A percentile compares a stretch with the other conserved stretches of the same genome.
Evolutionary conservation across 441 rosid genomes (phyloP).

Genomic region (Syzygium malaccense): DNA sequence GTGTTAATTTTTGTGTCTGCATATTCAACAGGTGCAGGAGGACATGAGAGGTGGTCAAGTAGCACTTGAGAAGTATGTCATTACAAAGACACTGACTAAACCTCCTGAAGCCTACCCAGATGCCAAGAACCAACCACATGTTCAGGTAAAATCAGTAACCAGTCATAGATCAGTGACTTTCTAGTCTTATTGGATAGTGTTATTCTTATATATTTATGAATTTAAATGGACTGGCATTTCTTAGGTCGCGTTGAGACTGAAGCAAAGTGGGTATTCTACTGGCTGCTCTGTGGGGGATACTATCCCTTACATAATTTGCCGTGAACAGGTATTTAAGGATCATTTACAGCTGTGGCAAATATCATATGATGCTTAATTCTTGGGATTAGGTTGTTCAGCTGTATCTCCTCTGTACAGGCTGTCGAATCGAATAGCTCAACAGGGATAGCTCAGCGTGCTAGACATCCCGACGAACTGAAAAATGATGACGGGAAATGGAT

Average conservation of each 20-base stretch:
- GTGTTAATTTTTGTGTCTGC: background rate
- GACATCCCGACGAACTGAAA: conserved; percentile 95
- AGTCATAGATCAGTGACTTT: background rate
- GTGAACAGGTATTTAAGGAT: conserved; percentile 65
- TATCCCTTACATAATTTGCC: conserved; percentile 86
- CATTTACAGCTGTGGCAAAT: background rate
- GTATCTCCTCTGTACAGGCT: conserved; percentile 38
- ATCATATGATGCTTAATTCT: background rate
- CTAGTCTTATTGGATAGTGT: background rate
- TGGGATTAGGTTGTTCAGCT: background rate
- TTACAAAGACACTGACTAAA: conserved; percentile 90
- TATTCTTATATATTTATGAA: background rate
- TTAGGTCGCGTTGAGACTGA: conserved; percentile 89
- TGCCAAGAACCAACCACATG: conserved; percentile 98
- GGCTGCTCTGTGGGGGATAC: conserved; percentile 92
- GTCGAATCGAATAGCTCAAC: conserved; percentile 41
- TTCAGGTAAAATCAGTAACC: conserved; percentile 52
- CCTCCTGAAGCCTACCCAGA: conserved; percentile 94
- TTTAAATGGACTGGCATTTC: conserved; percentile 14
- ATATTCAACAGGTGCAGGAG: conserved; percentile 66
- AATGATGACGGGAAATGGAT: conserved; percentile 75
- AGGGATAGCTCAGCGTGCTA: conserved; percentile 93
- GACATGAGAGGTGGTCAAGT: conserved; percentile 94
- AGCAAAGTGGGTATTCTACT: conserved; percentile 73
- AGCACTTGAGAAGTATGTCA: conserved; percentile 81